Conservation (phyloP, 768 basidiomycete genomes). For the Termitomyces sp. region DNA sequence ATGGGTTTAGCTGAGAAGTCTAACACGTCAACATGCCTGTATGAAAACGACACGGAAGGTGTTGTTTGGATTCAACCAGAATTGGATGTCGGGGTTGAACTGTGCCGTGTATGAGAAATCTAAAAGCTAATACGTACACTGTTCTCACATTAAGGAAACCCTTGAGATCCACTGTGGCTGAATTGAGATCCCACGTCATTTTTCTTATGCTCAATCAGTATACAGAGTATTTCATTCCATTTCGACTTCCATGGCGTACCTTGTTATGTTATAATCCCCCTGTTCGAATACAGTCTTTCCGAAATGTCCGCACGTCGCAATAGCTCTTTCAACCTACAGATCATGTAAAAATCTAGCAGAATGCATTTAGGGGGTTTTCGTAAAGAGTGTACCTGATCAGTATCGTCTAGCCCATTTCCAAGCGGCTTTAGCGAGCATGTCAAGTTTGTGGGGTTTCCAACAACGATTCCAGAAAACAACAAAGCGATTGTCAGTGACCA, state of each 20-base stretch:
- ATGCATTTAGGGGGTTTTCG: background rate
- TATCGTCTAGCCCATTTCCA: constrained; percentile 35
- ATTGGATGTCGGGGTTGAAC: constrained; percentile 51
- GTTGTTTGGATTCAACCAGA: constrained; percentile 49
- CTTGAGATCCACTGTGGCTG: constrained; percentile 39
- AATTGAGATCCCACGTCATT: constrained; percentile 47
- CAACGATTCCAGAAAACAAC: background rate
- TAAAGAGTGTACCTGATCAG: constrained; percentile 24
- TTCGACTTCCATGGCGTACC: constrained; percentile 22
- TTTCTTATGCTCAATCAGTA: constrained; percentile 27
- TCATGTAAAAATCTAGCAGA: background rate
- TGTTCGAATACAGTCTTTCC: constrained; percentile 40
- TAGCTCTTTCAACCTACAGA: constrained; percentile 42
- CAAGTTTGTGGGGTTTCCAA: background rate
- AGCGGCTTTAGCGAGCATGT: constrained; percentile 27
- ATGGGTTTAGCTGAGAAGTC: background rate
- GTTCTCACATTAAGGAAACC: constrained; percentile 37
- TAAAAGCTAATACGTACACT: background rate
- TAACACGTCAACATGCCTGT: constrained; percentile 32
- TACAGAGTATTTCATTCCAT: background rate
- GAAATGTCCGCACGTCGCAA: constrained; percentile 41
- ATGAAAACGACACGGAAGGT: constrained; percentile 62
- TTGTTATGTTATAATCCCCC: constrained; percentile 48
- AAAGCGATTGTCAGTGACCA: constrained; percentile 1
- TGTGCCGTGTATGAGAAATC: constrained; percentile 13